phyloP scores from a whole-genome alignment of 2,329 filamentous ascomycete species.

The Aspergillus melleus region DNA sequence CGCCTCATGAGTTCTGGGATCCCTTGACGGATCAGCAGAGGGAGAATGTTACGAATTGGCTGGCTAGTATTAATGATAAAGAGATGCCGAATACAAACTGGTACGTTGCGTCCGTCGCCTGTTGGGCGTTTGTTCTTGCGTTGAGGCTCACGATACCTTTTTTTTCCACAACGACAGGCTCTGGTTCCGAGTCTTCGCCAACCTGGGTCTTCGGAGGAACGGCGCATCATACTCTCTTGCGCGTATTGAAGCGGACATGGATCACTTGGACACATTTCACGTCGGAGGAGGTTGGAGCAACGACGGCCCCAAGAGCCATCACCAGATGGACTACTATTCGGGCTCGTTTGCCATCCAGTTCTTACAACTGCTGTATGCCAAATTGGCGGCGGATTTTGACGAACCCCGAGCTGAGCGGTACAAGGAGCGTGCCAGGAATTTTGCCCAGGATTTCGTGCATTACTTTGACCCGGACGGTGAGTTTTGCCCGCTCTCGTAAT shows the following conservation, averaged over 20 bases:
- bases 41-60: slow-evolving; percentile 68
- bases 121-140: not conserved
- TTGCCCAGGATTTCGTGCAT: slow-evolving; percentile 70
- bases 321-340: slow-evolving; percentile 85
- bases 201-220: slow-evolving; percentile 74
- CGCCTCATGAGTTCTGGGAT: slow-evolving; percentile 64
- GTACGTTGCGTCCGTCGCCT: slow-evolving; percentile 30
- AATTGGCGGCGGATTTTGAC: slow-evolving; percentile 66
- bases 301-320: slow-evolving; percentile 74
- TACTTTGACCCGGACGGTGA: slow-evolving; percentile 70
- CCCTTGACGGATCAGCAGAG: slow-evolving; percentile 63
- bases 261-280: slow-evolving; percentile 77
- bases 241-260: slow-evolving; percentile 71
- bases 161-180: slow-evolving; percentile 53
- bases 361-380: slow-evolving; percentile 73
- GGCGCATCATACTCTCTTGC: slow-evolving; percentile 69
- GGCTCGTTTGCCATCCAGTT: slow-evolving; percentile 82
- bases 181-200: slow-evolving; percentile 84
- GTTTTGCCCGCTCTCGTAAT: not conserved
- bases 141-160: not conserved
- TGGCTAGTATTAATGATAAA: slow-evolving; percentile 77
- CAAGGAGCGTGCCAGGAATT: slow-evolving; percentile 64
- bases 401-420: slow-evolving; percentile 67
- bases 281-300: slow-evolving; percentile 82
- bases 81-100: slow-evolving; percentile 68